Percentiles rank a stretch among this genome's conserved stretches.
Conservation (phyloP, 1,284 basidiomycete genomes). For the Ustilago sp. region DNA sequence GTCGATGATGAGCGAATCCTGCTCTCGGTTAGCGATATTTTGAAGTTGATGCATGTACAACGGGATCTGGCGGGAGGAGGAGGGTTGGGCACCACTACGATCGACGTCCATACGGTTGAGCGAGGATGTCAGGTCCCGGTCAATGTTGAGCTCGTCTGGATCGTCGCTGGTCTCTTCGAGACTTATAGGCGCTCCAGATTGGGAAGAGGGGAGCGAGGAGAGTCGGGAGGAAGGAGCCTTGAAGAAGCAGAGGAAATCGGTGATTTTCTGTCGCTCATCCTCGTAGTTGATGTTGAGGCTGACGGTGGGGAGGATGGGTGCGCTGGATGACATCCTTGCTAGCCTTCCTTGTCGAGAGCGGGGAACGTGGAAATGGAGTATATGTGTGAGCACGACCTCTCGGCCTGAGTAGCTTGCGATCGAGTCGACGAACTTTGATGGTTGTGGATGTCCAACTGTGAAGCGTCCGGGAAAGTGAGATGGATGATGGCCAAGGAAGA, state of each 20-base stretch:
- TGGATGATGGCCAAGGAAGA: background rate
- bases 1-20: slow-evolving; percentile 84
- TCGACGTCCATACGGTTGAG: slow-evolving; percentile 50
- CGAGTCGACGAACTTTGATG: background rate
- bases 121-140: slow-evolving; percentile 25
- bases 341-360: background rate
- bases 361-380: slow-evolving; percentile 9
- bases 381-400: background rate
- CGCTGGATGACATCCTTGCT: slow-evolving; percentile 32
- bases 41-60: slow-evolving; percentile 96
- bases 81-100: slow-evolving; percentile 8
- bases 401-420: background rate
- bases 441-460: background rate
- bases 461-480: background rate
- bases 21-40: slow-evolving; percentile 91
- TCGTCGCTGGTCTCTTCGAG: slow-evolving; percentile 34
- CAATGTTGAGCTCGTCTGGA: slow-evolving; percentile 34
- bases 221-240: slow-evolving; percentile 55
- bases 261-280: slow-evolving; percentile 69
- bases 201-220: slow-evolving; percentile 24
- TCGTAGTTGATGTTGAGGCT: slow-evolving; percentile 74
- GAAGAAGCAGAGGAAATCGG: slow-evolving; percentile 63
- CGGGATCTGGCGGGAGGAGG: slow-evolving; percentile 63
- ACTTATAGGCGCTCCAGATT: slow-evolving; percentile 16
- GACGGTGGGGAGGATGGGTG: slow-evolving; percentile 72